These are phyloP conservation scores for Cercospora beticola DNA, from an alignment of 2,329 filamentous ascomycete genomes.

Conservation along the genomic window DNA sequence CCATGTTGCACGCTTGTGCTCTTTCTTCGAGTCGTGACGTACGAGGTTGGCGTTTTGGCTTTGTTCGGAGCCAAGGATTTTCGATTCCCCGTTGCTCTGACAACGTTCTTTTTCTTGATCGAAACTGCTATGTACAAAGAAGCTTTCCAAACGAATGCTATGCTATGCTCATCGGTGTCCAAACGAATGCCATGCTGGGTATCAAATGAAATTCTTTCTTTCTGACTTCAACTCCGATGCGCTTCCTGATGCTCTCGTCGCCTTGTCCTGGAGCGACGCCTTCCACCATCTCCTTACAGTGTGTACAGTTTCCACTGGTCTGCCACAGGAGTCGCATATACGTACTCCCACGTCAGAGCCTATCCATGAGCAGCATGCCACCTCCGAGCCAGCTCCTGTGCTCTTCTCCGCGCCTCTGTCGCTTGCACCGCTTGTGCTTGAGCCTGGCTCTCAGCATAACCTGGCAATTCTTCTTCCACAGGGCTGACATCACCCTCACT, in stretches of 20 bases:
- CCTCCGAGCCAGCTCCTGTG: slow-evolving; percentile 46
- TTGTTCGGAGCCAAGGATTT: slow-evolving; percentile 2
- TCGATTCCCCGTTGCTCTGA: neutral
- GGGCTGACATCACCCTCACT: slow-evolving; percentile 18
- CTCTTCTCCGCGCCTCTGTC: slow-evolving; percentile 44
- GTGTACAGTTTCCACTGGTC: neutral
- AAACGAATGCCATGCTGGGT: slow-evolving; percentile 5
- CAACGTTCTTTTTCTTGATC: neutral
- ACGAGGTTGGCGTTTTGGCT: slow-evolving; percentile 1
- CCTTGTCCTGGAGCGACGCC: neutral
- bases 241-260: neutral
- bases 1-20: slow-evolving; percentile 7
- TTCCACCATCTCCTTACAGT: neutral
- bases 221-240: neutral
- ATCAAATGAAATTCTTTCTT: slow-evolving; percentile 2
- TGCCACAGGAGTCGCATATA: neutral
- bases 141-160: slow-evolving; percentile 2
- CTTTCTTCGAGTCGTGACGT: slow-evolving; percentile 21
- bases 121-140: neutral
- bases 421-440: slow-evolving; percentile 44
- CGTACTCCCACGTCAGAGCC: neutral
- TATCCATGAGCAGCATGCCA: slow-evolving; percentile 40
- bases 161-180: neutral
- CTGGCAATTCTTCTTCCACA: slow-evolving; percentile 42
- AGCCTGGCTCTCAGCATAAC: slow-evolving; percentile 50